Percentiles rank a stretch among this genome's conserved stretches.
Conservation (phyloP, 371 early-diverging fungal genomes). For the Conidiobolus coronatus region DNA sequence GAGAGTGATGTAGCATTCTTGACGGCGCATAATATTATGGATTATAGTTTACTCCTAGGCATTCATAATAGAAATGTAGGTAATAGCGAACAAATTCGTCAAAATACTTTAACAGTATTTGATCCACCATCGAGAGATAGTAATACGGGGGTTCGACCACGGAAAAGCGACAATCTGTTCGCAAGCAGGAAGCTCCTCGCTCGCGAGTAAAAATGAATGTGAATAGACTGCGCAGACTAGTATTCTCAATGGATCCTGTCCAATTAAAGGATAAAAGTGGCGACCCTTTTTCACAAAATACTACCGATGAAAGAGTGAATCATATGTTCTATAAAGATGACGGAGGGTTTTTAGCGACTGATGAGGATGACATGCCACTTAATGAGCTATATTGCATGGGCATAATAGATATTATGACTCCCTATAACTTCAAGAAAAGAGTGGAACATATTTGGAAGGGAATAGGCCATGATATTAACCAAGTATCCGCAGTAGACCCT, state of each 20-base stretch:
- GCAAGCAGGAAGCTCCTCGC: no score
- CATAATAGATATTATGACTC: conserved; percentile 88
- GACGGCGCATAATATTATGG: conserved; percentile 76
- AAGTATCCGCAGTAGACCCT: conserved; percentile 76
- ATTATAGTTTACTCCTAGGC: conserved; percentile 85
- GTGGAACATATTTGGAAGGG: conserved; percentile 70
- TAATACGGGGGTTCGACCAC: neutral
- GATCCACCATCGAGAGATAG: conserved; percentile 11
- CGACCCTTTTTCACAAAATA: neutral
- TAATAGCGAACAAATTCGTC: conserved; percentile 67
- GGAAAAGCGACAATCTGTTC: no score
- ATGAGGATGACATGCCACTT: conserved; percentile 29
- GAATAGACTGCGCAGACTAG: conserved; percentile 4
- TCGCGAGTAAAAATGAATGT: conserved; percentile 15
- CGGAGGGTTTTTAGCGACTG: conserved; percentile 70
- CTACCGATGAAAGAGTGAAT: conserved; percentile 20
- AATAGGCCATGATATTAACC: conserved; percentile 40
- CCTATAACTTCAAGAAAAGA: conserved; percentile 62
- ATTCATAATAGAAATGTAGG: conserved; percentile 64
- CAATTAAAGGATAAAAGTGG: no score
- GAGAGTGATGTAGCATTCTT: conserved; percentile 41
- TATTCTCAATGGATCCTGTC: no score
- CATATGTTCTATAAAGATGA: conserved; percentile 74
- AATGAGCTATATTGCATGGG: conserved; percentile 74
- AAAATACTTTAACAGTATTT: conserved; percentile 62